Conservation (phyloP, 148 eudicot species). For the Agrostemma githago region DNA sequence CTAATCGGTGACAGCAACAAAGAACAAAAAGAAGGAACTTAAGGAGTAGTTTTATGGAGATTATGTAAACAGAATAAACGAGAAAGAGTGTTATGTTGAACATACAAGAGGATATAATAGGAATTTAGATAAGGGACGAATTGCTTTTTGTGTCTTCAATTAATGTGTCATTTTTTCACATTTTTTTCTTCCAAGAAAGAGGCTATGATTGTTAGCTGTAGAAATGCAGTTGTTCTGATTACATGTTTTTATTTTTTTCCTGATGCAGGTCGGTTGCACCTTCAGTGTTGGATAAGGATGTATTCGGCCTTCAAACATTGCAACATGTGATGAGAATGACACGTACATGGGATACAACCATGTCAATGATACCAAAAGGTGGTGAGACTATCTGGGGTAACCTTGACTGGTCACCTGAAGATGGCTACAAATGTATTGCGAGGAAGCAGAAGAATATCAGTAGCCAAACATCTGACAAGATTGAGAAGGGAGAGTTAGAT, state of each 20-base stretch:
- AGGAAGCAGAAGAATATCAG: slow-evolving; percentile 44
- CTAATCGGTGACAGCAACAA: neutral
- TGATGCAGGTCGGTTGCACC: slow-evolving; percentile 75
- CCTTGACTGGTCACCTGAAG: slow-evolving; percentile 94
- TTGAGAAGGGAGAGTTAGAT: slow-evolving; percentile 29
- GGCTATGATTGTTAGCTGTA: neutral
- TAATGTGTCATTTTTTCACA: neutral
- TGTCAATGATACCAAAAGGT: slow-evolving; percentile 99
- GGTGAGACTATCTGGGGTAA: slow-evolving; percentile 99
- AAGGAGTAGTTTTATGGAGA: neutral
- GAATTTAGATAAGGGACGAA: neutral
- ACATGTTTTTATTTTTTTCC: slow-evolving; percentile 10
- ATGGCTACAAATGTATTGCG: slow-evolving; percentile 47
- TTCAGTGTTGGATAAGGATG: slow-evolving; percentile 71
- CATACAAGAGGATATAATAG: neutral
- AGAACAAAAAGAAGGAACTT: neutral
- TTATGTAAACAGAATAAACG: neutral
- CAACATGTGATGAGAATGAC: slow-evolving; percentile 90
- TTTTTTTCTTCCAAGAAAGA: neutral
- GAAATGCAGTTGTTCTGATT: neutral
- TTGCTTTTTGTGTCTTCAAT: neutral
- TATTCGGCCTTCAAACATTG: slow-evolving; percentile 74
- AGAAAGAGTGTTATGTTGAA: neutral
- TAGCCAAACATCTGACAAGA: slow-evolving; percentile 25
- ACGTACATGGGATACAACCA: slow-evolving; percentile 96